A percentile compares a stretch with the other conserved stretches of the same genome.
These are phyloP conservation scores for Russula olivacea DNA, from an alignment of 768 basidiomycete species.

Conservation along the genomic window DNA sequence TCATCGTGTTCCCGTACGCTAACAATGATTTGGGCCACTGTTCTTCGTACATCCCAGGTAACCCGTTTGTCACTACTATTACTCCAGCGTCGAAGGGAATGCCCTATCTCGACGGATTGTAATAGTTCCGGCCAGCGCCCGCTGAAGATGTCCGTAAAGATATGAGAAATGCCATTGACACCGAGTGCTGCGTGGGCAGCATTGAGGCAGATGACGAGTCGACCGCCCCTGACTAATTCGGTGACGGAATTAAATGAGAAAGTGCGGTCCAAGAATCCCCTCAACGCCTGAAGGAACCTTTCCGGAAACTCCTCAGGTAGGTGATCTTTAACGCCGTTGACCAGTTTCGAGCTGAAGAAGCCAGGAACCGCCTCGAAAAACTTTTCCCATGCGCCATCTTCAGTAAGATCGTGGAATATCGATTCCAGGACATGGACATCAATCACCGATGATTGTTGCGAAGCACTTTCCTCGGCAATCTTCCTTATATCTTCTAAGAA, in stretches of 20 bases:
- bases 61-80: background rate
- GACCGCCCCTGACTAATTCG: background rate
- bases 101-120: background rate
- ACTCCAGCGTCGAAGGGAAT: background rate
- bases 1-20: background rate
- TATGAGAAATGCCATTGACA: background rate
- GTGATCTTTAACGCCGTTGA: rapidly evolving
- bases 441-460: background rate
- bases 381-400: background rate
- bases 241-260: background rate
- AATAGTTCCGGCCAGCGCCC: background rate
- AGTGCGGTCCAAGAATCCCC: background rate
- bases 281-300: background rate
- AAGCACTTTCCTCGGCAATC: background rate
- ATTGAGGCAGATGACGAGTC: background rate
- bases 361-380: background rate
- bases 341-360: background rate
- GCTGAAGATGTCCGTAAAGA: background rate
- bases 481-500: background rate
- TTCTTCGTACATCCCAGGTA: background rate
- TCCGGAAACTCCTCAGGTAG: background rate
- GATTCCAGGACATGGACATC: background rate
- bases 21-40: background rate
- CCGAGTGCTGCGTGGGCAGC: background rate
- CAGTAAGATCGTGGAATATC: background rate